Base-by-base conservation (phyloP, 2,329 filamentous ascomycete species). In the Clarireedia monteithiana region DNA sequence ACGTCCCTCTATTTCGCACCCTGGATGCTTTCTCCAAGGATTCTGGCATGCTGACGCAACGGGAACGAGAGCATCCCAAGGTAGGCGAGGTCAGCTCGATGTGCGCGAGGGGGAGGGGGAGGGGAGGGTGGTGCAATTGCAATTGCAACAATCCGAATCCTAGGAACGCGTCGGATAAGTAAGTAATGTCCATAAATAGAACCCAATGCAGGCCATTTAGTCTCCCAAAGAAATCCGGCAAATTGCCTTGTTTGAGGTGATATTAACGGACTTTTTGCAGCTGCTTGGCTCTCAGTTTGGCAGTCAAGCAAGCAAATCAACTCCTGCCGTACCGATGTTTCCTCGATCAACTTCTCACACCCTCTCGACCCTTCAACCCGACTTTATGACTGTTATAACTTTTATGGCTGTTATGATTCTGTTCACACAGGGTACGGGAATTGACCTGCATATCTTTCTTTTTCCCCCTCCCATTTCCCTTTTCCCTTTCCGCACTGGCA, bases 171-270 rank as follows among this genome's bases (percentile, higher is more conserved):
- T 36, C 50, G 14, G 47, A 40, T n/a, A 12, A 17, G 6, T 10
- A 27, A 3, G 6, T 36, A 53, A 53, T 48, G 14, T 39, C 42
- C 50, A 53, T 53, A 53, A 53, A 53, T 53, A 53, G 50, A 53
- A 38, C 42, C 42, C 10, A 48, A 53, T 53, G 20, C 50, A 48
- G 50, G 6, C 38, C 50, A 39, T 53, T 53, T 53, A 53, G 26
- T 48, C 20, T 48, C 42, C 20, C 23, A 39, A 48, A 53, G 23
- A 53, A 53, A 38, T 34, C 7, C 27, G 23, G 30, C 42, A 53
- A 53, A 53, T 48, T 53, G 9, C 23, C 42, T 53, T 20, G 5
- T 26, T 53, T 20, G 50, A 20, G 27, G 38, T 20, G 15, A 20
- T 53, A 27, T 48, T 47, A 48, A 40, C 27, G 42, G 20, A 20